Percentiles rank a stretch among this genome's conserved stretches.
Evolutionary conservation across 2,329 filamentous ascomycete species (phyloP).

Genomic region (Anisogramma anomala): DNA sequence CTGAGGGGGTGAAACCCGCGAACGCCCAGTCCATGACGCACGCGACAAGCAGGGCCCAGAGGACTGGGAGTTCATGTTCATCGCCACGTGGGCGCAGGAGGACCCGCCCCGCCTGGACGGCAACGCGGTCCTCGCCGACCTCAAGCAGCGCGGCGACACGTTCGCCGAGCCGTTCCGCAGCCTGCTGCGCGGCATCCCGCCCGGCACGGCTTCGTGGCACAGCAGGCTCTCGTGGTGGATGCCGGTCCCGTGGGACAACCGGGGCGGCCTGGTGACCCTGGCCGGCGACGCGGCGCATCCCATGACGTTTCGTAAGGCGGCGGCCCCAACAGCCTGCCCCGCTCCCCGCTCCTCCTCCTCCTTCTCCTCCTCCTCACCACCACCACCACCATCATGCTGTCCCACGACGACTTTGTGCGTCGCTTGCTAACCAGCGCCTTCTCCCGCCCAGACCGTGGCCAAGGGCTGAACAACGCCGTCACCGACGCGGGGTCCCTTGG

Average conservation of each 20-base stretch:
- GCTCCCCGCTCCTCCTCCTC: neutral
- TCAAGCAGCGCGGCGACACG: neutral
- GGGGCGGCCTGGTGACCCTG: slow-evolving; percentile 11
- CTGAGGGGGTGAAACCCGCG: neutral
- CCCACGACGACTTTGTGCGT: no score
- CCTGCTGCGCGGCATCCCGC: slow-evolving; percentile 2
- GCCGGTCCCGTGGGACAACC: slow-evolving; percentile 14
- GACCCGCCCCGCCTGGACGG: neutral
- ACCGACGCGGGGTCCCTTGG: slow-evolving; percentile 1
- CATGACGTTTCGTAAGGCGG: slow-evolving; percentile 2
- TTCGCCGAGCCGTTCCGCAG: slow-evolving; percentile 12
- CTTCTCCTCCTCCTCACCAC: no score
- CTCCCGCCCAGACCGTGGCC: slow-evolving; percentile 12
- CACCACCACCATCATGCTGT: no score
- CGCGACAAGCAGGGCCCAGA: slow-evolving; percentile 1
- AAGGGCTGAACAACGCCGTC: slow-evolving; percentile 15
- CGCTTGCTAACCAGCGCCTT: neutral
- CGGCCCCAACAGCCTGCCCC: no score
- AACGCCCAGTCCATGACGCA: neutral
- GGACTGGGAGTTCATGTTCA: slow-evolving; percentile 10
- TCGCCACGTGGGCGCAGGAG: slow-evolving; percentile 11
- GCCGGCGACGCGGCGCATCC: slow-evolving; percentile 16
- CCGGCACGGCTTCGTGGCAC: slow-evolving; percentile 11
- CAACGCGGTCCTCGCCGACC: slow-evolving; percentile 7
- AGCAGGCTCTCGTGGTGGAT: slow-evolving; percentile 14